Evolutionary conservation across 192 early-diverging fungal species (phyloP).

Genomic region (Backusella mclennaniae): DNA sequence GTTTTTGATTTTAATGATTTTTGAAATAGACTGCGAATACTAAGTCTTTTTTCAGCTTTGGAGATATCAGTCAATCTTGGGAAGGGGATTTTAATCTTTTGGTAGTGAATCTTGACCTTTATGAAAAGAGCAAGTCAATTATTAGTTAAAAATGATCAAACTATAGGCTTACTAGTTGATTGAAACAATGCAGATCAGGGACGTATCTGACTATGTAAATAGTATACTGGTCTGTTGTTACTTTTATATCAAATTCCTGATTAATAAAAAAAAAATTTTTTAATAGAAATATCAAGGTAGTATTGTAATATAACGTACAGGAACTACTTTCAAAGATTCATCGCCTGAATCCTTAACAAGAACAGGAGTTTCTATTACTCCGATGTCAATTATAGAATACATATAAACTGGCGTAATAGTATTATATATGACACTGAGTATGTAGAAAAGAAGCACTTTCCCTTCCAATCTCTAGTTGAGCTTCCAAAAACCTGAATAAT

Average conservation of each 20-base stretch:
- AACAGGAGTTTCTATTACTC: not conserved
- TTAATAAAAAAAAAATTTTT: not conserved
- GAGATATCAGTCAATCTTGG: slow-evolving; percentile 29
- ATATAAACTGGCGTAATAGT: not conserved
- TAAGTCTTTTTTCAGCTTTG: slow-evolving; percentile 37
- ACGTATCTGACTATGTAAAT: slow-evolving; percentile 44
- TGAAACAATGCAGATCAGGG: slow-evolving; percentile 50
- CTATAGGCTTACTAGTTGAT: slow-evolving; percentile 36
- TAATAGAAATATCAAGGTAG: not conserved
- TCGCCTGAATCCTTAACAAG: slow-evolving; percentile 1
- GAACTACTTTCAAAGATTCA: slow-evolving; percentile 9
- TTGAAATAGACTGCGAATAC: slow-evolving; percentile 20
- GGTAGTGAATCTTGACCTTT: slow-evolving; percentile 20
- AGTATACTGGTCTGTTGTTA: slow-evolving; percentile 23
- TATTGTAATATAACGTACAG: not conserved
- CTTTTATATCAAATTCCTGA: slow-evolving; percentile 44
- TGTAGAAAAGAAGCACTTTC: not conserved
- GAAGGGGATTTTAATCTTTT: slow-evolving; percentile 41
- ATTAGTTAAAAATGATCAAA: not conserved
- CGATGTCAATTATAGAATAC: slow-evolving; percentile 1
- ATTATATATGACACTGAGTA: not conserved
- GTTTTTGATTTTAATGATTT: slow-evolving; percentile 1
- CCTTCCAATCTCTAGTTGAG: not conserved
- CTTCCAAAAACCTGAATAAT: not conserved
- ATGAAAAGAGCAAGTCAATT: not conserved